phyloP scores from a whole-genome alignment of 139 green algal genomes.

The Tetraselmis striata region DNA sequence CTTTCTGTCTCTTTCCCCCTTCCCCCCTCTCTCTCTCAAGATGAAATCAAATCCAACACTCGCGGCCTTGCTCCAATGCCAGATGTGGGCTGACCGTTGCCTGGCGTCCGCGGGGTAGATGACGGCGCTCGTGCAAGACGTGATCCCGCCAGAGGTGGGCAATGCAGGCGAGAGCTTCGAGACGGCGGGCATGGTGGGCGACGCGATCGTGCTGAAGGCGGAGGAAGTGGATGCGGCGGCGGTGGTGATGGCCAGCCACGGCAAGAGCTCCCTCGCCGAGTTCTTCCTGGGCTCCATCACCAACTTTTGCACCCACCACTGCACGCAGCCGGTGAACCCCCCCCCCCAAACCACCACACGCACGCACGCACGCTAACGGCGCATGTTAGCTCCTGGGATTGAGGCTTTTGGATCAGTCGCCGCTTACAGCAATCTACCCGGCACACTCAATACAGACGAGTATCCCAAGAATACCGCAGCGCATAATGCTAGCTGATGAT shows the following conservation, averaged over 20 bases:
- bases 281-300: constrained; percentile 54
- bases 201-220: constrained; percentile 41
- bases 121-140: not conserved
- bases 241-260: constrained; percentile 57
- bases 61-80: too few relatives aligned
- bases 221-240: constrained; percentile 35
- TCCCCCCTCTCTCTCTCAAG: too few relatives aligned
- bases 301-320: constrained; percentile 54
- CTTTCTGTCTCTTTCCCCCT: too few relatives aligned
- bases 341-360: not conserved
- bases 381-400: too few relatives aligned
- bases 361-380: not conserved
- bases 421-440: too few relatives aligned
- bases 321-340: constrained; percentile 32
- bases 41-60: too few relatives aligned
- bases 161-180: not conserved
- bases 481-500: too few relatives aligned
- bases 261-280: constrained; percentile 33
- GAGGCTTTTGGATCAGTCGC: too few relatives aligned
- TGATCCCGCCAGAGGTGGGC: not conserved
- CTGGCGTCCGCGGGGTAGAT: not conserved
- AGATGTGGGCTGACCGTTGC: too few relatives aligned
- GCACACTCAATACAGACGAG: too few relatives aligned
- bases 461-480: too few relatives aligned
- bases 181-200: not conserved